Conservation (phyloP, 2,329 filamentous ascomycete species). For the Tetracladium maxilliforme region DNA sequence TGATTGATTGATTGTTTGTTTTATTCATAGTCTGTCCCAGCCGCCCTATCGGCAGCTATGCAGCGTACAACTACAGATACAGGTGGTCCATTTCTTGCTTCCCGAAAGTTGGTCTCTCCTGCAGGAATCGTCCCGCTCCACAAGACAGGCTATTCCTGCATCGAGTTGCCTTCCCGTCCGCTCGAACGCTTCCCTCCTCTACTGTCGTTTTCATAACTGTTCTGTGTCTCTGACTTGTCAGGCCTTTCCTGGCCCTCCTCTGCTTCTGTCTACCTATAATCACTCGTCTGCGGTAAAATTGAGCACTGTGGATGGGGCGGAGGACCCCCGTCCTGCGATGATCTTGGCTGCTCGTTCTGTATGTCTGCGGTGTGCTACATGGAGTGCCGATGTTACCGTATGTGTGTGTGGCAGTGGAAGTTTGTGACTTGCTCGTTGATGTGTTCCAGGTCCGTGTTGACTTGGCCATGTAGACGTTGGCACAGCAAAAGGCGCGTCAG, state of each 20-base stretch:
- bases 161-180: slow-evolving; percentile 5
- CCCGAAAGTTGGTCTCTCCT: no score
- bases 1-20: no score
- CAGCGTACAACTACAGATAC: slow-evolving; percentile 9
- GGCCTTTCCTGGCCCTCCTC: no score
- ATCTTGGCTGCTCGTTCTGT: no score
- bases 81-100: slow-evolving; percentile 5
- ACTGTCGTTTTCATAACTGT: slow-evolving; percentile 9
- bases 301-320: slow-evolving; percentile 10
- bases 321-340: no score
- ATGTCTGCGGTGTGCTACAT: no score
- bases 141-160: slow-evolving; percentile 4
- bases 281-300: slow-evolving; percentile 9
- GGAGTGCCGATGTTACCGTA: no score
- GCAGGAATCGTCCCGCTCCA: no score
- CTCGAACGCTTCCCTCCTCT: slow-evolving; percentile 1
- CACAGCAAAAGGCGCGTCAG: slow-evolving; percentile 4
- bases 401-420: no score
- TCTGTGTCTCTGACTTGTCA: slow-evolving; percentile 13
- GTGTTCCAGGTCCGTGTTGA: slow-evolving; percentile 6
- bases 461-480: slow-evolving; percentile 5
- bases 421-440: slow-evolving; percentile 8
- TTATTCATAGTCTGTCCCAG: slow-evolving; percentile 9
- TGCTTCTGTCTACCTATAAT: slow-evolving; percentile 11
- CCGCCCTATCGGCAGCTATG: slow-evolving; percentile 7